These are phyloP conservation scores for Blastocystis sp. DNA, from an alignment of 352 stramenopile species.

Conservation along the genomic window DNA sequence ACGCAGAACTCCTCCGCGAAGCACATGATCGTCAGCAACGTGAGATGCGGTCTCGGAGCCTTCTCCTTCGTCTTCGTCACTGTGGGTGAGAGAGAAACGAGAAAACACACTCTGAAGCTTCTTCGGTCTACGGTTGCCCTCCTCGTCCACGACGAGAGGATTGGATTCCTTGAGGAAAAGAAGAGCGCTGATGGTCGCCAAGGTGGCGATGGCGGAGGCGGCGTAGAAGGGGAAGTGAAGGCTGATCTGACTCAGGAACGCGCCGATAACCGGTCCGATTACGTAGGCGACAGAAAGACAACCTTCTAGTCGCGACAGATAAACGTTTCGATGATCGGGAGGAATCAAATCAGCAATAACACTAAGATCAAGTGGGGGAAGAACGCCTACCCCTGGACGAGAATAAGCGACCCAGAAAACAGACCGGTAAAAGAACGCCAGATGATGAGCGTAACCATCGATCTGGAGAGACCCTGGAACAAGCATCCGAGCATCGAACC, in stretches of 20 bases:
- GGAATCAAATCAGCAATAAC: constrained; percentile 49
- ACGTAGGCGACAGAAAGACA: constrained; percentile 31
- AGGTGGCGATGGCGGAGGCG: background rate
- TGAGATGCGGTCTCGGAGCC: background rate
- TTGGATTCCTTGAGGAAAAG: constrained; percentile 55
- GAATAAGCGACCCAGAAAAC: constrained; percentile 42
- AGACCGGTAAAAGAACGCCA: constrained; percentile 45
- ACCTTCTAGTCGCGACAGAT: constrained; percentile 32
- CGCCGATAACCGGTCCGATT: constrained; percentile 38
- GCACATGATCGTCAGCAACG: background rate
- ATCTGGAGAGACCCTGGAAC: constrained; percentile 29
- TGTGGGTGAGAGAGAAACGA: background rate
- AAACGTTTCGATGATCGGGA: constrained; percentile 12
- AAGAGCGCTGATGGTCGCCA: constrained; percentile 11
- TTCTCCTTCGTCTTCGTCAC: background rate
- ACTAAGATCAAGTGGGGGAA: background rate
- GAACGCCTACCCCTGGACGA: background rate
- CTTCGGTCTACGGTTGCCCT: background rate
- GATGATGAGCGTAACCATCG: constrained; percentile 25
- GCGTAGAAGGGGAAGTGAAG: constrained; percentile 35
- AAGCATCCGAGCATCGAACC: constrained; percentile 37
- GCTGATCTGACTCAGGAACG: constrained; percentile 24
- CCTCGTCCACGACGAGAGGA: background rate
- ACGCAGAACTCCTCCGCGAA: constrained; percentile 23
- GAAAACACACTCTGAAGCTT: background rate